Base-by-base conservation (phyloP, 1,139 yeast genomes). In the Hemisphaericaspora subhashii region DNA sequence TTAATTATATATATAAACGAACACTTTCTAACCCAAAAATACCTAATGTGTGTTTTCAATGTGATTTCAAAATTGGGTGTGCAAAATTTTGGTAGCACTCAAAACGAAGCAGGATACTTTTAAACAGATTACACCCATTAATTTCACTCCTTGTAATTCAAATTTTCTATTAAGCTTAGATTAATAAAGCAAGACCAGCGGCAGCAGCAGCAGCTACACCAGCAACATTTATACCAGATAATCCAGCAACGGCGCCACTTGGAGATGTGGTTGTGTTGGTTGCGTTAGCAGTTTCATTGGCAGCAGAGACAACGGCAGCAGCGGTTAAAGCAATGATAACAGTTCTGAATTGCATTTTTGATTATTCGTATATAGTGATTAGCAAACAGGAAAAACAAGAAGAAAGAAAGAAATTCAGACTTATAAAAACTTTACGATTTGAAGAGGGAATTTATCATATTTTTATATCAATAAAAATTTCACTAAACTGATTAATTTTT, bases 321-420 rank as follows among this genome's bases (percentile, higher is more conserved):
- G 72, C 72, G 50, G 74, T 61, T 55, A 69, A 62, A 54, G 74
- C 72, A 57, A 68, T 51, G 53, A 68, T 57, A 57, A 68, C 63
- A 48, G 68, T 56, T 54, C 60, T 58, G 68, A 69, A 67, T 67
- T 70, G 74, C 76, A 70, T 70, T 58, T 33, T 33, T 6, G 33
- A n/a, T 4, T 12, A 13, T 3, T 29, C 15, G 28, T 31, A 13
- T 10, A 13, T 22, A 24, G 24, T 12, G 21, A 9, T 6, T 12
- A 5, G 16, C 7, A 12, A n/a, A 24, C n/a, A n/a, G 4, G 8
- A 29, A 17, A 17, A 18, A n/a, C 11, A 29, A 29, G 32, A 26
- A 26, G 20, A 11, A 21, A 13, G 13, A 12, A 13, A 13, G 10
- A 12, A 12, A 26, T n/a, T n/a, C n/a, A n/a, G n/a, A n/a, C n/a